Base-by-base conservation (phyloP, 257 asterid genomes). In the Capsicum pubescens region DNA sequence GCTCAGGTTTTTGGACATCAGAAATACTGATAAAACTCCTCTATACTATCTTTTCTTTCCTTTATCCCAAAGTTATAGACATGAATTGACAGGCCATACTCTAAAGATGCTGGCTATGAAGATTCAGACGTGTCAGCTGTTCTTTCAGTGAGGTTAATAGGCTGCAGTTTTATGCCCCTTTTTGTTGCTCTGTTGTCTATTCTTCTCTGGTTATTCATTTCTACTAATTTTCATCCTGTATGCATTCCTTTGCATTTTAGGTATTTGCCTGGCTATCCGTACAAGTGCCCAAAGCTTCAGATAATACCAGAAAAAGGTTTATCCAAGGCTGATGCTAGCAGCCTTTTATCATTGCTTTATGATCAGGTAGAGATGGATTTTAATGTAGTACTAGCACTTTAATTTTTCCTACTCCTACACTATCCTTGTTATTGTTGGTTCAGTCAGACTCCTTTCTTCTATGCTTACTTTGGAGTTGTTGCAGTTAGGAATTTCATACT, bases 71-170 rank as follows among this genome's bases (percentile, higher is more conserved):
- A 63, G 44, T 81, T 81, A 52, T 61, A 44, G 15, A 54, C 84
- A 86, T 88, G 85, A 82, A 67, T 83, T 83, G 80, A 85, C 86
- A 95, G 99, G 93, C 98, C 99, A n/a, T 92, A 96, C 92, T 96
- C 97, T 55, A 92, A 91, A 91, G 99, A 96, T 88, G 92, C 97
- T 9, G 98, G 97, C 86, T 90, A 91, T 79, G 98, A 96, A 84
- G 93, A 93, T 88, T 90, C 92, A 54, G 97, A 96, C 90, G 90
- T 93, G 85, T 92, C 95, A 85, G 98, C 94, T 61, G 84, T 89
- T 88, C 98, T 96, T 80, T 90, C 95, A 72, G 98, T 94, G 84
- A 96, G 99, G 99, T 95, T 86, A 71, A 86, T 82, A 87, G 85
- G 32, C 63, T 32, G 48, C 82, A 52, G 9, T 54, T 77, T 77